Base-by-base conservation (phyloP, 164 flowering plant species). In the Echeveria elegans region DNA sequence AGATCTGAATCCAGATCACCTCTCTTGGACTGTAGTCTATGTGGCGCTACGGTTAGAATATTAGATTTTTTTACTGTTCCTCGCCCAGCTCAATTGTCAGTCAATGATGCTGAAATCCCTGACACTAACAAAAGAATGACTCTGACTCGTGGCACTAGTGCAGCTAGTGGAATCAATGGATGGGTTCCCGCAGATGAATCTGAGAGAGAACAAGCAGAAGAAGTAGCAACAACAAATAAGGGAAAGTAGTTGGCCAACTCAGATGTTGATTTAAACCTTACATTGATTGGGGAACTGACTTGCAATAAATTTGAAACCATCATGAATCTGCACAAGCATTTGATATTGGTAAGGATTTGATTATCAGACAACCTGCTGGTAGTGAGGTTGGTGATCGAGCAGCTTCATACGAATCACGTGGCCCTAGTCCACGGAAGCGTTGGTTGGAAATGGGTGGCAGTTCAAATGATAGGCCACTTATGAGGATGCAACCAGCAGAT, bases 311-410 rank as follows among this genome's bases (percentile, higher is more conserved):
- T 73, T 61, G 81, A 71, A 26, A 81, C 72, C 63, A 71, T 64
- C 72, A 82, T 66, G 85, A 72, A 34, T 79, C 73, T 70, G 65
- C 69, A 66, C 79, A 68, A 64, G 82, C 77, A 69, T 72, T 65
- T 12, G 77, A 73, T 71, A 75, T 84, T 73, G 92, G 92, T 65
- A 83, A 81, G 74, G 95, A 90, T 78, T 72, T 87, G 70, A 77
- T 82, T 69, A 83, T 86, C 68, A 90, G 97, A 65, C 97, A 91
- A 65, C 97, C 97, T 68, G 65, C 97, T 29, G 83, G 93, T 32
- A 95, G 99, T 81, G 99, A 94, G 77, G 90, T 88, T 75, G 99
- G 99, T 76, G 97, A 86, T 76, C 96, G 91, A 76, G 99, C 97
- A 62, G 87, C 97, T 67, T 95, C 99, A 50, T 91, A 81, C 82